Evolutionary conservation across 257 asterid genomes (phyloP), one percentile per base, ranked within the genome.

Genomic region (Scutellaria galericulata): DNA sequence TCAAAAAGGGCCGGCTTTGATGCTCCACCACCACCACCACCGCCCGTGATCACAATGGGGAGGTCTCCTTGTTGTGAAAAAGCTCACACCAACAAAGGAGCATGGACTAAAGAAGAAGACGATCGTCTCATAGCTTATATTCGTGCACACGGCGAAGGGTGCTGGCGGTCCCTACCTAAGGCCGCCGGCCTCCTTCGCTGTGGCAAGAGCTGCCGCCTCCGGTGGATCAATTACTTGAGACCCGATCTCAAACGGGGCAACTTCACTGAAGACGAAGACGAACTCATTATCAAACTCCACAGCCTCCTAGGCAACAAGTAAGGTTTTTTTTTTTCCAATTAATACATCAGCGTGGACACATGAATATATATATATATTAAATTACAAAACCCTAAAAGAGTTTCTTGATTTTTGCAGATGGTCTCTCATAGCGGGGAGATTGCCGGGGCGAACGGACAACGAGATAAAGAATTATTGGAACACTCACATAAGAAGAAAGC

Each of bases 21-120:
- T 75, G 75, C 82, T 70, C 81, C 70, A 81, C 66, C 74, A 80
- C 80, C 79, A 77, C 73, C 75, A 66, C 70, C 27, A 1, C 27
- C 27, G 27, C 27, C 27, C 79, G 54, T 71, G 55, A 74, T 15
- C 37, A 31, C 37, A 48, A 75, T 92, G 98, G 98, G 98, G 70
- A 87, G 98, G 82, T 93, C 98, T 66, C 97, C 98, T 64, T 93
- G 98, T 70, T 93, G 97, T 65, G 98, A 93, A 83, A 90, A 90
- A 77, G 98, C 96, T 50, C 97, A 90, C 79, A 93, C 97, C 0
- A 90, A 93, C 86, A 90, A 93, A 84, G 98, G 97, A 31, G 98
- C 97, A 0, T 93, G 98, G 97, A 89, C 96, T 1, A 93, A 93
- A 65, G 98, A 90, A 79, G 98, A 93, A 86, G 98, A 93, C 58